Percentiles rank a stretch among this genome's conserved stretches.
Conservation (phyloP, 2,329 filamentous ascomycete species). For the Fusarium oligoseptatum region DNA sequence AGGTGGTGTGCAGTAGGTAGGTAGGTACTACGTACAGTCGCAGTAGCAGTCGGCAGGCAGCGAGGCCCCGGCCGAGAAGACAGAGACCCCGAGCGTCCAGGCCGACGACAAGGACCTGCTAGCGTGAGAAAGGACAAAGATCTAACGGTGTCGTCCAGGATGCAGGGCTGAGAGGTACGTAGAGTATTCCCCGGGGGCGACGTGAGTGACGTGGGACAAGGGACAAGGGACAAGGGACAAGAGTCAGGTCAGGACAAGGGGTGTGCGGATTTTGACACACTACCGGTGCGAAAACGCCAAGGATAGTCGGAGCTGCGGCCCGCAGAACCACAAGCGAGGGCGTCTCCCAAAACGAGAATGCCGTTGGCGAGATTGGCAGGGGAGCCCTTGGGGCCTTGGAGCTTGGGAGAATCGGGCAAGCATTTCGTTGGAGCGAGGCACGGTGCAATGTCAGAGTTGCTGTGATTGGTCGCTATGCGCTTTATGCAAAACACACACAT, state of each 20-base stretch:
- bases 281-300: constrained; percentile 9
- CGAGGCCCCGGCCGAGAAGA: constrained; percentile 8
- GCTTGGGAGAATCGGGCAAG: constrained; percentile 16
- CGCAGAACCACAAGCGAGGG: constrained; percentile 24
- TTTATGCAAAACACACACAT: constrained; percentile 6
- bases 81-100: background rate
- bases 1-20: background rate
- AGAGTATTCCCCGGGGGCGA: background rate
- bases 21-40: too few species aligned
- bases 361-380: constrained; percentile 42
- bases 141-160: constrained; percentile 29
- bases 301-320: constrained; percentile 36
- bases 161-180: background rate
- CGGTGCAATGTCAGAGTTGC: background rate
- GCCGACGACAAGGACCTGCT: constrained; percentile 4
- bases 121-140: constrained; percentile 2
- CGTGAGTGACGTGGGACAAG: background rate
- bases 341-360: constrained; percentile 14
- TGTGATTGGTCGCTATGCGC: background rate
- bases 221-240: background rate
- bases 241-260: background rate
- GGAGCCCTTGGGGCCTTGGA: constrained; percentile 21
- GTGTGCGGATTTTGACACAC: constrained; percentile 11
- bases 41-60: background rate
- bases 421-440: background rate